These are phyloP conservation scores for Clitoria ternatea DNA, from an alignment of 306 rosid species.

Conservation along the genomic window DNA sequence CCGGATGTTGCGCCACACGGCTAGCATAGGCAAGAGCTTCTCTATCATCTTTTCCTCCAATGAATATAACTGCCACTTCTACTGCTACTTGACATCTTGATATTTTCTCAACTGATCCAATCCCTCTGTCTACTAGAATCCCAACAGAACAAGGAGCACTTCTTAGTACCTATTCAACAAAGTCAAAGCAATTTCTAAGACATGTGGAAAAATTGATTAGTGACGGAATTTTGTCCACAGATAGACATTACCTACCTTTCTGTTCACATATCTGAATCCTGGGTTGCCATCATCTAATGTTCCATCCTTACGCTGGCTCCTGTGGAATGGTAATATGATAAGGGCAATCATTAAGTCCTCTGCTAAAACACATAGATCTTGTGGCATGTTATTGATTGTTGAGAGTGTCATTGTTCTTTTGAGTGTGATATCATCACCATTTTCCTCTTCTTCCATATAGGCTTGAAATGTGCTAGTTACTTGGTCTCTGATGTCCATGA, in stretches of 20 bases:
- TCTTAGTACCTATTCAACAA: slow-evolving; percentile 50
- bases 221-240: too few species aligned
- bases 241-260: slow-evolving; percentile 75
- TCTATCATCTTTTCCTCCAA: slow-evolving; percentile 79
- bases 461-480: slow-evolving; percentile 50
- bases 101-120: slow-evolving; percentile 45
- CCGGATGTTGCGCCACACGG: slow-evolving; percentile 53
- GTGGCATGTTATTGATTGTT: slow-evolving; percentile 51
- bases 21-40: slow-evolving; percentile 75
- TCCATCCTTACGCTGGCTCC: slow-evolving; percentile 45
- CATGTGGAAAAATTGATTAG: too few species aligned
- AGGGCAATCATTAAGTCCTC: slow-evolving; percentile 63
- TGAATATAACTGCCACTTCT: slow-evolving; percentile 72
- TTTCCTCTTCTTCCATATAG: slow-evolving; percentile 30
- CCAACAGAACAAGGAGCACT: slow-evolving; percentile 80
- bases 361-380: slow-evolving; percentile 55
- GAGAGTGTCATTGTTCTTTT: slow-evolving; percentile 54
- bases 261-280: slow-evolving; percentile 67
- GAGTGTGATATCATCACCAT: slow-evolving; percentile 42
- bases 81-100: slow-evolving; percentile 24
- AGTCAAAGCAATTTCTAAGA: too few species aligned
- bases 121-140: slow-evolving; percentile 77
- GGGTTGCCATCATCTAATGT: slow-evolving; percentile 46
- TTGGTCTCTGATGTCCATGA: slow-evolving; percentile 50
- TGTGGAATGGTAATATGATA: slow-evolving; percentile 72